Evolutionary conservation across 2,329 filamentous ascomycete species (phyloP).

Genomic region (Fusarium humuli): DNA sequence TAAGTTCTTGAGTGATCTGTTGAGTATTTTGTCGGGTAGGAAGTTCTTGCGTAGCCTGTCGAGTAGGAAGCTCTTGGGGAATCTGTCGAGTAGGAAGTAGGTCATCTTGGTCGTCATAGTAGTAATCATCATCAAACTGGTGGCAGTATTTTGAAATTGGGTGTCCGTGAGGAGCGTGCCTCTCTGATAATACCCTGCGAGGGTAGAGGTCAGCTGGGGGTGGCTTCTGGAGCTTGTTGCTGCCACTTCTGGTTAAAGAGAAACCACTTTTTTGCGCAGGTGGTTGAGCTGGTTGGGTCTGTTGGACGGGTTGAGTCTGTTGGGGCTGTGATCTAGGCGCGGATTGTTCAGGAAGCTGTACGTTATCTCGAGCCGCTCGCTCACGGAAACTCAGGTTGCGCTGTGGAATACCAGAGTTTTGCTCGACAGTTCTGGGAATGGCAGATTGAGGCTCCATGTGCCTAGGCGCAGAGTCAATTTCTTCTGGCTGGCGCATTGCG

Average conservation of each 20-base stretch:
- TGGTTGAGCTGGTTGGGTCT: slow-evolving; percentile 47
- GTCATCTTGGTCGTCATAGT: slow-evolving; percentile 36
- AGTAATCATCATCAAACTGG: slow-evolving; percentile 34
- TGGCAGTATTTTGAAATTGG: slow-evolving; percentile 23
- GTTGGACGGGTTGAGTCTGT: slow-evolving; percentile 44
- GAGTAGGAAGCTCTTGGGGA: slow-evolving; percentile 19
- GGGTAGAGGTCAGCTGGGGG: slow-evolving; percentile 64
- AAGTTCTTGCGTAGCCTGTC: slow-evolving; percentile 30
- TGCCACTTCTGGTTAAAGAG: slow-evolving; percentile 61
- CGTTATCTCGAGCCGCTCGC: slow-evolving; percentile 61
- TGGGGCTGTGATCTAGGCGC: slow-evolving; percentile 45
- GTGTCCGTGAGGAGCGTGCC: slow-evolving; percentile 37
- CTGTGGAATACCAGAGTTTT: slow-evolving; percentile 56
- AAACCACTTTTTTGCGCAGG: slow-evolving; percentile 51
- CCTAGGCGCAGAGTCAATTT: slow-evolving; percentile 22
- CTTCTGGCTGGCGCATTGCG: slow-evolving; percentile 39
- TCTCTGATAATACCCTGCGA: slow-evolving; percentile 58
- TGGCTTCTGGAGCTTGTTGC: slow-evolving; percentile 69
- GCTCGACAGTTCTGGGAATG: slow-evolving; percentile 60
- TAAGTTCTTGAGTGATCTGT: slow-evolving; percentile 33
- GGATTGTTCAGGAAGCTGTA: slow-evolving; percentile 50
- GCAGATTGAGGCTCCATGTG: slow-evolving; percentile 45
- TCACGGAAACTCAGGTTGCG: slow-evolving; percentile 72
- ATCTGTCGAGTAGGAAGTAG: slow-evolving; percentile 25
- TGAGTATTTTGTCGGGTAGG: slow-evolving; percentile 24